Conservation (phyloP, 805 yeast species). For the Grigorovia jiainica region DNA sequence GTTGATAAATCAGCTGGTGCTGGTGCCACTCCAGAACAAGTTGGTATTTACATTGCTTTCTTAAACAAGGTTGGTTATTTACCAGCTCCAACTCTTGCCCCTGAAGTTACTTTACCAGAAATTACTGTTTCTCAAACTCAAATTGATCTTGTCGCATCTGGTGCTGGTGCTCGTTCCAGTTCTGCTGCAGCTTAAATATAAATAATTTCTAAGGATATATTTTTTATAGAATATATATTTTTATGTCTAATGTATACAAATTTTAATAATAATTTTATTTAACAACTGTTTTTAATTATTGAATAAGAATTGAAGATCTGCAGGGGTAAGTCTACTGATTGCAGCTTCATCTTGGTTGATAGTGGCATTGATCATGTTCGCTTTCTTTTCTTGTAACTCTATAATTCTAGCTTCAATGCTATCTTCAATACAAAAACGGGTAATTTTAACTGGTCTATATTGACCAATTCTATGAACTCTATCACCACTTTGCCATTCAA, state of each 20-base stretch:
- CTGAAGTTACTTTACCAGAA: slow-evolving; percentile 42
- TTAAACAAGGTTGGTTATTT: slow-evolving; percentile 73
- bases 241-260: background rate
- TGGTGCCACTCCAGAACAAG: slow-evolving; percentile 59
- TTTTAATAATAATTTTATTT: background rate
- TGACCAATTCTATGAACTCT: slow-evolving; percentile 98
- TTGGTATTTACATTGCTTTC: slow-evolving; percentile 74
- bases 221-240: background rate
- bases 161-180: slow-evolving; percentile 70
- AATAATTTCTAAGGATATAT: background rate
- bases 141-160: slow-evolving; percentile 45
- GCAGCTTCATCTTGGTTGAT: slow-evolving; percentile 90
- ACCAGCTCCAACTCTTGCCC: slow-evolving; percentile 45
- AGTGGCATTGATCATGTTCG: slow-evolving; percentile 96
- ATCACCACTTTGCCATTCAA: slow-evolving; percentile 97
- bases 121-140: slow-evolving; percentile 49
- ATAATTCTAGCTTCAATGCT: slow-evolving; percentile 94
- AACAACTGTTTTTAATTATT: slow-evolving; percentile 44
- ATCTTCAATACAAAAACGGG: slow-evolving; percentile 90
- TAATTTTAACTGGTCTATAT: slow-evolving; percentile 84
- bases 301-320: slow-evolving; percentile 89
- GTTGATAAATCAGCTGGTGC: slow-evolving; percentile 58
- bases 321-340: slow-evolving; percentile 78
- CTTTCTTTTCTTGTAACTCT: slow-evolving; percentile 93
- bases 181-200: slow-evolving; percentile 32